phyloP scores from a whole-genome alignment of 345 rosid species.

The Pelargonium nanum region DNA sequence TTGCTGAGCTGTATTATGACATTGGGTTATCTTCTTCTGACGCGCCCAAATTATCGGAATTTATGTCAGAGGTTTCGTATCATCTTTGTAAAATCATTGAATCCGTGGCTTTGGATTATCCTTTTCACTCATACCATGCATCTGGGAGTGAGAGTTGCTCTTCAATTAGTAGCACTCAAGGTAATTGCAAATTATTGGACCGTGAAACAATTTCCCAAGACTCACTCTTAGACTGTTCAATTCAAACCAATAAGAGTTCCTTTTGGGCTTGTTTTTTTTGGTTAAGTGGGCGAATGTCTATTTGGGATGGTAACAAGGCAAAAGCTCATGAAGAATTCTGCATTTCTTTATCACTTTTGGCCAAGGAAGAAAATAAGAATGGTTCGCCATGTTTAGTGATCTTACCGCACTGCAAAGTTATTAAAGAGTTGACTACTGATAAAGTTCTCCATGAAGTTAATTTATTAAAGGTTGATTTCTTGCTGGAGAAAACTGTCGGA shows the following conservation, averaged over 20 bases:
- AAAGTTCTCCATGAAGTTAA: conserved; percentile 64
- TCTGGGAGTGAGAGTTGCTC: conserved; percentile 25
- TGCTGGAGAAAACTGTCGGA: conserved; percentile 58
- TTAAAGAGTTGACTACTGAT: conserved; percentile 48
- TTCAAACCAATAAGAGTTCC: conserved; percentile 29
- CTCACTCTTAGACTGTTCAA: conserved; percentile 10
- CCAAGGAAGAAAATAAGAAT: conserved; percentile 24
- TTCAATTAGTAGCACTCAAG: conserved; percentile 26
- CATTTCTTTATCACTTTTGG: conserved; percentile 55
- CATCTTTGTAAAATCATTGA: conserved; percentile 87
- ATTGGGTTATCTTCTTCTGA: conserved; percentile 46
- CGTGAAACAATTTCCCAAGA: conserved; percentile 9
- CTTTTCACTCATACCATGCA: conserved; percentile 26
- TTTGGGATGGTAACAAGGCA: conserved; percentile 60
- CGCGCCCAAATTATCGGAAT: conserved; percentile 39
- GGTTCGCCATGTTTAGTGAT: conserved; percentile 31
- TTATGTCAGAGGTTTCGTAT: conserved; percentile 60
- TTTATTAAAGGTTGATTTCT: conserved; percentile 58
- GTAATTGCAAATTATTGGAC: conserved; percentile 19
- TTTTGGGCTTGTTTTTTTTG: conserved; percentile 87
- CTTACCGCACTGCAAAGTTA: conserved; percentile 55
- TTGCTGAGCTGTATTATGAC: conserved; percentile 81
- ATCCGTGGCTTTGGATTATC: conserved; percentile 61
- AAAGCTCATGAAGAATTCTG: conserved; percentile 66
- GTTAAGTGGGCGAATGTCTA: conserved; percentile 80